Percentiles rank a stretch among this genome's conserved stretches.
Evolutionary conservation across 768 basidiomycete species (phyloP).

Genomic region (Mycena venus): DNA sequence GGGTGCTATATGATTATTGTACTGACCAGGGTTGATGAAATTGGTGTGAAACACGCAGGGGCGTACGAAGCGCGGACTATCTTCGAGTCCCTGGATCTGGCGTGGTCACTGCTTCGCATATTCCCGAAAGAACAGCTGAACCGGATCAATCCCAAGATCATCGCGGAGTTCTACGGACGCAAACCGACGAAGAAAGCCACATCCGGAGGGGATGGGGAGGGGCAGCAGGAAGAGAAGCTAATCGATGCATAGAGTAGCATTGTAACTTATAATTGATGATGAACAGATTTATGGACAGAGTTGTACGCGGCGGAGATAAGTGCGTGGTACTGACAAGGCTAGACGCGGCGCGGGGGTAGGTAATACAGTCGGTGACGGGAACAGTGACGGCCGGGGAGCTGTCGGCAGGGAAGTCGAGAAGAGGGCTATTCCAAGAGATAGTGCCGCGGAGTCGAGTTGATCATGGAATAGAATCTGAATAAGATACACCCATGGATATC

Average conservation of each 20-base stretch:
- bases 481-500: slow-evolving; percentile 14
- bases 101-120: slow-evolving; percentile 95
- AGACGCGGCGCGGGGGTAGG: slow-evolving; percentile 14
- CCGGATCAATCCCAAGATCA: slow-evolving; percentile 97
- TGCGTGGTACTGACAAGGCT: slow-evolving; percentile 16
- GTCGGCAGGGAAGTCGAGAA: slow-evolving; percentile 18
- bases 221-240: slow-evolving; percentile 66
- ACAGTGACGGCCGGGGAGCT: slow-evolving; percentile 13
- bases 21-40: neutral
- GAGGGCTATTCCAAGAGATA: slow-evolving; percentile 8
- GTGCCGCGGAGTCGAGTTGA: slow-evolving; percentile 22
- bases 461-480: slow-evolving; percentile 12
- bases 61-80: slow-evolving; percentile 96
- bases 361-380: slow-evolving; percentile 21
- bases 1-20: slow-evolving; percentile 40
- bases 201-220: slow-evolving; percentile 60
- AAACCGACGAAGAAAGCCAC: slow-evolving; percentile 79
- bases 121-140: slow-evolving; percentile 99
- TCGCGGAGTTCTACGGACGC: slow-evolving; percentile 92
- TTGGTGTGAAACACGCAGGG: slow-evolving; percentile 60
- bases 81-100: slow-evolving; percentile 97
- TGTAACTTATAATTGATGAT: slow-evolving; percentile 28
- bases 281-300: slow-evolving; percentile 14
- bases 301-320: slow-evolving; percentile 25
- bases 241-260: slow-evolving; percentile 69